Base-by-base conservation (phyloP, 768 basidiomycete species). In the Xerocomus spinulosus region DNA sequence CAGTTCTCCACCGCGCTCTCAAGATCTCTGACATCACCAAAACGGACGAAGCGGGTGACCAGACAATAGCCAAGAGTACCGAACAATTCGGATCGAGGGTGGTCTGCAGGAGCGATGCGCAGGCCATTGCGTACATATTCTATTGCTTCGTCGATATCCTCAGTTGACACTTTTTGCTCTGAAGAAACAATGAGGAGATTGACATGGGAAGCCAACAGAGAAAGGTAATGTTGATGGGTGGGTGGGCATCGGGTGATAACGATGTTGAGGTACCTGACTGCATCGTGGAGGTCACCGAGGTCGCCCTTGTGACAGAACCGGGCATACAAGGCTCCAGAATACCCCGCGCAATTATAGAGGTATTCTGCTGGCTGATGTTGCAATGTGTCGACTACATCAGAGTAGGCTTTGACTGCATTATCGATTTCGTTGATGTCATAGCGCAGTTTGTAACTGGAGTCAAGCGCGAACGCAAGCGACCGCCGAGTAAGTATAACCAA, bases 1-100 rank as follows among this genome's bases (percentile, higher is more conserved):
- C 57, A 54, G 29, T 34, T 44, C 44, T 49, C 48, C 29, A 67
- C 56, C 6, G 60, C 59, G 29, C 56, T 49, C 20, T 67, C 59
- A 1, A 69, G 44, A 46, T 68, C 64, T 13, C 44, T 21, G 5
- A 20, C 32, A n/a, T 44, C 42, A 6, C 67, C 63, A 7, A 30
- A 35, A 21, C 50, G 46, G n/a, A 55, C 0, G 42, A 59, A 68
- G 15, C 66, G 57, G 17, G 13, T 25, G 14, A 35, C 15, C 7
- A 57, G 40, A 15, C 55, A 49, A 42, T 33, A 43, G 1, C 61
- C 61, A 9, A 57, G 53, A 18, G 24, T 40, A 29, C 48, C 45
- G 26, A 58, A 37, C 0, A 53, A 23, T 35, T 21, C 29, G 8
- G 41, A 17, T 2, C 46, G 48, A 5, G 44, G 20, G n/a, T 55